These are phyloP conservation scores for Leccinum aurantiacum DNA, from an alignment of 768 basidiomycete genomes.

Conservation along the genomic window DNA sequence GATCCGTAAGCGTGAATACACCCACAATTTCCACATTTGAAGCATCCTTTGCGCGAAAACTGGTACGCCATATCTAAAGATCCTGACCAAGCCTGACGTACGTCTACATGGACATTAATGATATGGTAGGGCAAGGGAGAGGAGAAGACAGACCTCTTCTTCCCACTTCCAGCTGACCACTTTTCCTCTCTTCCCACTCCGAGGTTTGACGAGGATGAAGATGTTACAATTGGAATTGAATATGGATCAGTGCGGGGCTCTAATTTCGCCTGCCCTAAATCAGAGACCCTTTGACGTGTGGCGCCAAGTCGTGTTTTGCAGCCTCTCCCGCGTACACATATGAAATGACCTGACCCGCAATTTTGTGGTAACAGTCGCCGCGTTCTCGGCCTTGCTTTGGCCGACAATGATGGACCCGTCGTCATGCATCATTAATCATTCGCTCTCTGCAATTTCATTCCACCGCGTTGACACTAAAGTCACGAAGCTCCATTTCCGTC, in stretches of 20 bases:
- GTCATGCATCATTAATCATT: conserved; percentile 6
- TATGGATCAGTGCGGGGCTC: conserved; percentile 2
- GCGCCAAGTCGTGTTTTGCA: conserved; percentile 12
- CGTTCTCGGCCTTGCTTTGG: conserved; percentile 14
- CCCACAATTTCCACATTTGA: conserved; percentile 91
- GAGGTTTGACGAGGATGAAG: conserved; percentile 52
- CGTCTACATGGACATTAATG: conserved; percentile 32
- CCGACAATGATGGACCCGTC: conserved; percentile 5
- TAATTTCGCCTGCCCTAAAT: conserved; percentile 36
- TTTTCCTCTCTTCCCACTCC: conserved; percentile 65
- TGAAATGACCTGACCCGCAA: conserved; percentile 11
- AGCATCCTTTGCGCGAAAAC: conserved; percentile 85
- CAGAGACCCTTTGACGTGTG: conserved; percentile 28
- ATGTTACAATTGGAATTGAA: conserved; percentile 31
- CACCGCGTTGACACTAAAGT: conserved; percentile 10
- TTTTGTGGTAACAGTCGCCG: conserved; percentile 6
- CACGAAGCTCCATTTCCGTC: conserved; percentile 25
- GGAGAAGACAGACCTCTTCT: conserved; percentile 52
- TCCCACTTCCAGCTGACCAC: conserved; percentile 73
- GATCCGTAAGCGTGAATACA: conserved; percentile 24
- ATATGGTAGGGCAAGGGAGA: conserved; percentile 13
- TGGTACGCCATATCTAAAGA: conserved; percentile 68
- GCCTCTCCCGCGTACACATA: neutral
- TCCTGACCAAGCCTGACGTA: conserved; percentile 46
- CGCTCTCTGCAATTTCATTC: conserved; percentile 23